These are phyloP conservation scores for Solanum dulcamara DNA, from an alignment of 257 asterid genomes.

Conservation along the genomic window DNA sequence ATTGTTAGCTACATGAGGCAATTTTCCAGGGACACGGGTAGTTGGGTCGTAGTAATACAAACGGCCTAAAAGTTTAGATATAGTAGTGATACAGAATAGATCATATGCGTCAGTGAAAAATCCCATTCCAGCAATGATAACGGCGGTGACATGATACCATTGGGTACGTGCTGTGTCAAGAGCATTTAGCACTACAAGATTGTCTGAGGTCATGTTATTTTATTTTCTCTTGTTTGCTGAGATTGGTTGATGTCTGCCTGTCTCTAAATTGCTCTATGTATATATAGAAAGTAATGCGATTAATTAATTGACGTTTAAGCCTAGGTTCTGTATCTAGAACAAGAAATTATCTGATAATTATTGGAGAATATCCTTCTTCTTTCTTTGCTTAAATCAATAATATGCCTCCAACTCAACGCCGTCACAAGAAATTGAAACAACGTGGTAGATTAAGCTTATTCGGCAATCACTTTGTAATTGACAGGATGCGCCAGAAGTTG, in stretches of 20 bases:
- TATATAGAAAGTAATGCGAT: not conserved
- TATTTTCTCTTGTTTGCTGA: not conserved
- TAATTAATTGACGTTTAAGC: not conserved
- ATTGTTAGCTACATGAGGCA: slow-evolving; percentile 23
- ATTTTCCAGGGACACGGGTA: slow-evolving; percentile 7
- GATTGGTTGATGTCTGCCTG: not conserved
- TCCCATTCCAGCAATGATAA: slow-evolving; percentile 66
- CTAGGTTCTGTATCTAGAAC: not conserved
- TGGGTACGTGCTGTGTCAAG: slow-evolving; percentile 59
- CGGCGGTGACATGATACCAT: slow-evolving; percentile 52
- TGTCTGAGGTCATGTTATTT: slow-evolving; percentile 25
- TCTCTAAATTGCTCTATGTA: not conserved
- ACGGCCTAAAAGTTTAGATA: slow-evolving; percentile 35
- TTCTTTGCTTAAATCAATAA: not conserved
- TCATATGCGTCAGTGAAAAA: slow-evolving; percentile 68
- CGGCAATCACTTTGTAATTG: not conserved
- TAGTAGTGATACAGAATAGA: slow-evolving; percentile 38
- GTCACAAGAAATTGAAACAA: not conserved
- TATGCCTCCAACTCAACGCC: not conserved
- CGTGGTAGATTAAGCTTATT: not conserved
- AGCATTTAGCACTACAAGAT: slow-evolving; percentile 41
- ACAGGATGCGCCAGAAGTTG: not conserved
- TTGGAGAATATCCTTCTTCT: not conserved
- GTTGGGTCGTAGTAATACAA: slow-evolving; percentile 29
- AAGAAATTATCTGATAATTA: not conserved